Conservation (phyloP, 345 rosid species). For the Limnanthes douglasii region DNA sequence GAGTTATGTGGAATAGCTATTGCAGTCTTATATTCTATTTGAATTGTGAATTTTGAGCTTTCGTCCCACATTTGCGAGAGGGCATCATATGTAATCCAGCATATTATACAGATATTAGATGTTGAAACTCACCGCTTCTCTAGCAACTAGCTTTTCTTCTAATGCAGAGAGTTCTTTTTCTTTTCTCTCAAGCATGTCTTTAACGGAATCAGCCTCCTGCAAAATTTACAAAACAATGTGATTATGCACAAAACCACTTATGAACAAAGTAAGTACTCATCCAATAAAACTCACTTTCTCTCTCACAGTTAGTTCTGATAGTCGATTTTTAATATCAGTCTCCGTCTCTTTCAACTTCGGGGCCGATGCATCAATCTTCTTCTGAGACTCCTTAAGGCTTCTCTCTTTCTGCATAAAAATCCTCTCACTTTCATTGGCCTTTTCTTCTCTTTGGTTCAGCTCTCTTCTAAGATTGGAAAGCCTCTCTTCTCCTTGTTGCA, state of each 20-base stretch:
- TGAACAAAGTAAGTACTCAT: background rate
- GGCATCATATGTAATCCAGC: too few species aligned
- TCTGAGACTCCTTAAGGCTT: conserved; percentile 37
- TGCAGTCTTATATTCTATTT: too few species aligned
- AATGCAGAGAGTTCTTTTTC: conserved; percentile 38
- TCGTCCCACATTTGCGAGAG: too few species aligned
- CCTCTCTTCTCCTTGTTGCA: conserved; percentile 31
- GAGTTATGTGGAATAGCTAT: too few species aligned
- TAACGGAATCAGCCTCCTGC: conserved; percentile 32
- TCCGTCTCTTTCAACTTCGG: conserved; percentile 46
- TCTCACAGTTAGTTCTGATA: conserved; percentile 35
- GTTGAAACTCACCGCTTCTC: conserved; percentile 50
- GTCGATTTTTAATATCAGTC: conserved; percentile 21
- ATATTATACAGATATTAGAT: conserved; percentile 1
- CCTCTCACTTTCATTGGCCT: conserved; percentile 29
- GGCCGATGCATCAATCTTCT: conserved; percentile 27
- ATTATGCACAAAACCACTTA: conserved; percentile 6
- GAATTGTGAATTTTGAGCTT: too few species aligned
- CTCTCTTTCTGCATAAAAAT: conserved; percentile 32
- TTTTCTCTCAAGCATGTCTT: conserved; percentile 27
- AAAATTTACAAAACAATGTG: conserved; percentile 8
- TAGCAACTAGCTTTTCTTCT: conserved; percentile 55
- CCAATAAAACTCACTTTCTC: conserved; percentile 38
- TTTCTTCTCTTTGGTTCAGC: conserved; percentile 42
- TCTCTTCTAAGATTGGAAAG: conserved; percentile 34